phyloP scores from a whole-genome alignment of 2,329 filamentous ascomycete genomes.

The Fusarium sp. region DNA sequence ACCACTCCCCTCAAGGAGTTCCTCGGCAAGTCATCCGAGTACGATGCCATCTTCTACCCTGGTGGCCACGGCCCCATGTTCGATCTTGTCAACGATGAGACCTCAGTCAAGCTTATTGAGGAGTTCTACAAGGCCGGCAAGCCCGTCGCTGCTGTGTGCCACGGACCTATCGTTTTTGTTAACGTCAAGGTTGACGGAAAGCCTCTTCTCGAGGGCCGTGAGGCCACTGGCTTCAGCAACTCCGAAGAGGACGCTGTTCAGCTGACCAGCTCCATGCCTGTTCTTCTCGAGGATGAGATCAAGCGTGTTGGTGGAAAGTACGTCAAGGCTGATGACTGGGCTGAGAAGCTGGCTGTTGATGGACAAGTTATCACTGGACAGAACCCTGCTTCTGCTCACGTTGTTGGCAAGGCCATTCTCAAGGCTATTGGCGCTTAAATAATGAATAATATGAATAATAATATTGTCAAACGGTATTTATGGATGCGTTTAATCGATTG shows the following conservation, averaged over 20 bases:
- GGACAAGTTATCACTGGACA: constrained; percentile 69
- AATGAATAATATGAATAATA: constrained; percentile 14
- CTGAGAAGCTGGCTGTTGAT: constrained; percentile 62
- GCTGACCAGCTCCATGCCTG: constrained; percentile 67
- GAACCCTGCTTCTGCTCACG: constrained; percentile 67
- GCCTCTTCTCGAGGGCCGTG: constrained; percentile 66
- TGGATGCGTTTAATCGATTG: too few relatives aligned
- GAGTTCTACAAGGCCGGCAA: constrained; percentile 73
- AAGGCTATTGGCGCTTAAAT: constrained; percentile 56
- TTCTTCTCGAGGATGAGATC: constrained; percentile 68
- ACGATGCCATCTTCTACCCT: constrained; percentile 71
- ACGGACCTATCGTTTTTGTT: constrained; percentile 73
- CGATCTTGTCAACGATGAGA: constrained; percentile 69
- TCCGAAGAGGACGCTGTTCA: constrained; percentile 65
- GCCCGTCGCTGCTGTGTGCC: constrained; percentile 75
- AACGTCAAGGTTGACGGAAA: constrained; percentile 68
- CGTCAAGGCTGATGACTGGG: constrained; percentile 67
- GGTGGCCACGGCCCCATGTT: constrained; percentile 74
- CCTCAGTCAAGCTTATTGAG: constrained; percentile 69
- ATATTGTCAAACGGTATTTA: neutral
- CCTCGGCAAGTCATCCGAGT: constrained; percentile 68
- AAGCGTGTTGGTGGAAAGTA: constrained; percentile 66
- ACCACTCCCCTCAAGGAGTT: constrained; percentile 70
- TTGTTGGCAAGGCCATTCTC: constrained; percentile 64
- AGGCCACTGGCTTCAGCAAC: constrained; percentile 73